Base-by-base conservation (phyloP, 371 early-diverging fungal species). In the Zychaea mexicana region DNA sequence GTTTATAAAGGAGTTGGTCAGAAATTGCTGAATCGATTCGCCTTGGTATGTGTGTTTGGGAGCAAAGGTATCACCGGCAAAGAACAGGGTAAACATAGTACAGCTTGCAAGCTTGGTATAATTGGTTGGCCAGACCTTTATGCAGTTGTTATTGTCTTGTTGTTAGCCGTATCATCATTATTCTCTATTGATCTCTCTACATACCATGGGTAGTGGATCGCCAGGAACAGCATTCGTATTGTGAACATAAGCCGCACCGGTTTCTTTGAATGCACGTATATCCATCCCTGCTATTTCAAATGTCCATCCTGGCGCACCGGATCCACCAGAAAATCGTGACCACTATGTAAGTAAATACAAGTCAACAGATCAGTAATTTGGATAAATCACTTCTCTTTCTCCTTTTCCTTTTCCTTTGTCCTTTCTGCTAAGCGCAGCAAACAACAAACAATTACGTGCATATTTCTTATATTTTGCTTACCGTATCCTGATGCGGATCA, bases 41-140 rank as follows among this genome's bases (percentile, higher is more conserved):
- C 84, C 87, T 39, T 84, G 56, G 39, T 83, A 81, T 31, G 59
- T 71, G 30, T 71, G 70, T 0, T 77, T 67, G 10, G 94, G 94
- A 2, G 92, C 91, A 80, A 92, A 92, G 0, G 81, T 83, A 33
- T 87, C 80, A 24, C 93, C 94, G 8, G 77, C 95, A 71, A 90
- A 94, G 61, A 93, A 93, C n/a, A 93, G 69, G 0, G 94, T 92
- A 62, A 92, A 93, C 92, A 94, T 92, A 26, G 94, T 93, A 17
- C 88, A 83, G 7, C 85, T 76, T 15, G 91, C 93, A n/a, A 92
- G 79, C 64, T 94, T 92, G 36, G 83, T 81, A 66, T 92, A 91
- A 64, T 94, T 94, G 19, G 94, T 92, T 0, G 92, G 88, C 94
- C 94, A 94, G 31, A 90, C 77, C 77, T 77, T 36, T 13, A 38